A percentile compares a stretch with the other conserved stretches of the same genome.
Evolutionary conservation across 352 stramenopile genomes (phyloP).

Genomic region (Phytophthora pluvialis): DNA sequence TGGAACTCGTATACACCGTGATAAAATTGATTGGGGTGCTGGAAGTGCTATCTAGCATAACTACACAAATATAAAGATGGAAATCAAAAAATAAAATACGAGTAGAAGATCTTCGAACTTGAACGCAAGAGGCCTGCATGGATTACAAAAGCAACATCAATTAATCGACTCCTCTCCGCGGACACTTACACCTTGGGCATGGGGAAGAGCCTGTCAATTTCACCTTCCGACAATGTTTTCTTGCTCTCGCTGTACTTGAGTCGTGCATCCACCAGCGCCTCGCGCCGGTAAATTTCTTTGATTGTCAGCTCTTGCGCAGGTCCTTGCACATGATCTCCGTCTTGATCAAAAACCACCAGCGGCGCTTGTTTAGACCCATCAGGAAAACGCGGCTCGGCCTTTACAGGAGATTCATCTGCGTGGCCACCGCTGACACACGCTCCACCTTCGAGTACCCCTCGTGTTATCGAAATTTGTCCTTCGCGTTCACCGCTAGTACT

Average conservation of each 20-base stretch:
- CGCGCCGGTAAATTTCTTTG: background rate
- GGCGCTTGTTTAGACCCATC: background rate
- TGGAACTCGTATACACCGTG: no score
- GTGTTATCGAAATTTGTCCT: background rate
- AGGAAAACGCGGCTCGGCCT: background rate
- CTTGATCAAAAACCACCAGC: background rate
- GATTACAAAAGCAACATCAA: no score
- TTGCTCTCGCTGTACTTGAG: background rate
- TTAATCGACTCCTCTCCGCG: background rate
- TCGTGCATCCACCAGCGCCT: background rate
- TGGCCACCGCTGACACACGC: background rate
- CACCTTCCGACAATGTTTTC: background rate
- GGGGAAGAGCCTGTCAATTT: background rate
- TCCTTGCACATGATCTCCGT: background rate
- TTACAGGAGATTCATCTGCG: background rate
- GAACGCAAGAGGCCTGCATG: no score
- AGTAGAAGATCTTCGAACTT: no score
- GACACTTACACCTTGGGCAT: background rate
- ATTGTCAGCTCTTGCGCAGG: background rate
- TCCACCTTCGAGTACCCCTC: background rate
- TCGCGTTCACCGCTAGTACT: background rate
- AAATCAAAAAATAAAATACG: no score
- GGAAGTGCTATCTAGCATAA: no score
- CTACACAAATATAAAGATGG: no score
- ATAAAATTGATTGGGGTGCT: no score